phyloP scores from a whole-genome alignment of 2,329 filamentous ascomycete species.

The Apiospora aurea region DNA sequence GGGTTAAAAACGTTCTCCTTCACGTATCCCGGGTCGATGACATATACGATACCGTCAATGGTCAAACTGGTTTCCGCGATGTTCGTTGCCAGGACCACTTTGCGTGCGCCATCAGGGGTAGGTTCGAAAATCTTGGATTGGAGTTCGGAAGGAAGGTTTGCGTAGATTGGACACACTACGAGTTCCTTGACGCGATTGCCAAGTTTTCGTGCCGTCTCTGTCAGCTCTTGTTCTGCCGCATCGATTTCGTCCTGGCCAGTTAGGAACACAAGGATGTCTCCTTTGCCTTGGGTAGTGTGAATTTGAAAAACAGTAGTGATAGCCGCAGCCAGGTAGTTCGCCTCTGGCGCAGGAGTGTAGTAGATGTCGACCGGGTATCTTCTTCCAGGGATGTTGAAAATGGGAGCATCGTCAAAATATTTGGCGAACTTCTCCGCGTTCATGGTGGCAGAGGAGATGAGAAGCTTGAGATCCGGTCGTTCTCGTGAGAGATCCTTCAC shows the following conservation, averaged over 20 bases:
- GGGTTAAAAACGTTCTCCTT: slow-evolving; percentile 97
- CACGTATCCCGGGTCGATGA: slow-evolving; percentile 93
- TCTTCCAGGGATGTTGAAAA: slow-evolving; percentile 92
- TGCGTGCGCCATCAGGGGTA: slow-evolving; percentile 82
- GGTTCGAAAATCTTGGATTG: slow-evolving; percentile 96
- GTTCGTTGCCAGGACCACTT: slow-evolving; percentile 94
- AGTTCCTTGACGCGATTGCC: slow-evolving; percentile 86
- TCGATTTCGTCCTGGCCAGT: slow-evolving; percentile 98
- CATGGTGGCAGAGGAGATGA: slow-evolving; percentile 95
- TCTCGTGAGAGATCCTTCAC: slow-evolving; percentile 88
- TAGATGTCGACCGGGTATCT: slow-evolving; percentile 91
- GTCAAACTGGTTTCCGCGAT: slow-evolving; percentile 97
- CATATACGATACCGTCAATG: slow-evolving; percentile 94
- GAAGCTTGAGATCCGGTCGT: slow-evolving; percentile 83
- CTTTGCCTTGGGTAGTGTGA: slow-evolving; percentile 82
- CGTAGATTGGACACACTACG: slow-evolving; percentile 92
- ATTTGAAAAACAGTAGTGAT: slow-evolving; percentile 96
- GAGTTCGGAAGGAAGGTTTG: slow-evolving; percentile 87
- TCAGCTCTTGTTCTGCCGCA: slow-evolving; percentile 80
- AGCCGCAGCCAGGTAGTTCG: slow-evolving; percentile 89
- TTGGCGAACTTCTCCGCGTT: slow-evolving; percentile 90
- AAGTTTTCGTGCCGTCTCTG: slow-evolving; percentile 86
- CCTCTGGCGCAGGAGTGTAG: slow-evolving; percentile 89
- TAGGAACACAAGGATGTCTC: slow-evolving; percentile 93
- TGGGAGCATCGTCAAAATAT: slow-evolving; percentile 92